phyloP scores from a whole-genome alignment of 169 alveolate species.

The Plasmodium billcollinsi region DNA sequence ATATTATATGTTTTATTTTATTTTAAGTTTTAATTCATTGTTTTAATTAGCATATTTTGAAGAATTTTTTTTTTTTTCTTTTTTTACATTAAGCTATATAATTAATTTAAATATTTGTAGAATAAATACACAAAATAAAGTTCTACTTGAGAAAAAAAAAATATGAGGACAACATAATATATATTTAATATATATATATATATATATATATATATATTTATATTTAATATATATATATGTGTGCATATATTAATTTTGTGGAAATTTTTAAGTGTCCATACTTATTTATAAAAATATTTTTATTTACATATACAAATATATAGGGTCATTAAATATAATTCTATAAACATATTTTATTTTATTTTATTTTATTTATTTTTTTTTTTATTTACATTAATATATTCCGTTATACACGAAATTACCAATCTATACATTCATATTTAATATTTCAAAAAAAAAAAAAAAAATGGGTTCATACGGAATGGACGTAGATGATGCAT shows the following conservation, averaged over 20 bases:
- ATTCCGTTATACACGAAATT: too few relatives aligned
- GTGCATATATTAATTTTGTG: too few relatives aligned
- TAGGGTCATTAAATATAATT: too few relatives aligned
- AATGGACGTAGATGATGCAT: conserved; percentile 61
- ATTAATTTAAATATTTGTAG: conserved; percentile 25
- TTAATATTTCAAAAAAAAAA: neutral
- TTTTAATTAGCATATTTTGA: conserved; percentile 46
- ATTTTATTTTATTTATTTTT: too few relatives aligned
- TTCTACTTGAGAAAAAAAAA: conserved; percentile 15
- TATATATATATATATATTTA: neutral
- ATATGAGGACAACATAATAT: conserved; percentile 1
- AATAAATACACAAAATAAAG: conserved; percentile 17
- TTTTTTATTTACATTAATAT: too few relatives aligned
- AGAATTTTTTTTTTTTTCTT: conserved; percentile 27
- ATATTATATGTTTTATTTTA: conserved; percentile 14
- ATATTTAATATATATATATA: neutral
- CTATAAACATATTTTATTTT: too few relatives aligned
- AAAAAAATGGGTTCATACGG: conserved; percentile 65
- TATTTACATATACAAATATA: too few relatives aligned
- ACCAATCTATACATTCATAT: neutral
- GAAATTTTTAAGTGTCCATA: too few relatives aligned
- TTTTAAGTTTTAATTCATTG: conserved; percentile 66
- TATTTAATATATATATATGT: too few relatives aligned
- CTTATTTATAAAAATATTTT: too few relatives aligned
- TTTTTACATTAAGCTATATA: neutral